A percentile compares a stretch with the other conserved stretches of the same genome.
These are phyloP conservation scores for Haematococcus lacustris DNA, from an alignment of 139 green algal species.

Conservation along the genomic window DNA sequence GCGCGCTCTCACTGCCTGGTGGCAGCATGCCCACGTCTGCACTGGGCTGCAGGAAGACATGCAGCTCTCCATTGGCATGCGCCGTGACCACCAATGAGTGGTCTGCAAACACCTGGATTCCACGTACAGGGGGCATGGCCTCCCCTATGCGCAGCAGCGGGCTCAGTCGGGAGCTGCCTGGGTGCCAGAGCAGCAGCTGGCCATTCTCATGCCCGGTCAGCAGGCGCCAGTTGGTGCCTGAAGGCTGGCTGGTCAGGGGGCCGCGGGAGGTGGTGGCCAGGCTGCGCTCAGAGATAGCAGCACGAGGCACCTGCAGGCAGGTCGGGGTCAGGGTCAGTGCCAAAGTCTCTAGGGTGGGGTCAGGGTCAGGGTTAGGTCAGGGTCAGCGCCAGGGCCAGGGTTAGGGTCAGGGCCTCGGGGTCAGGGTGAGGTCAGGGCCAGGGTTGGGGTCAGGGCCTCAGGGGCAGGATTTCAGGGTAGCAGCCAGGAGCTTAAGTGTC, in stretches of 20 bases:
- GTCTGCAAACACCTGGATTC: constrained; percentile 22
- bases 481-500: not conserved
- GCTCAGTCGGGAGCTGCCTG: not conserved
- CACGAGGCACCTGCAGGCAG: not conserved
- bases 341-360: not conserved
- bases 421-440: not conserved
- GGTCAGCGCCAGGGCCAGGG: too few species aligned
- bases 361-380: too few species aligned
- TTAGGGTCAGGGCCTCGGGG: too few species aligned
- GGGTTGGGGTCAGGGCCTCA: not conserved
- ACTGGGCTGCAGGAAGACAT: constrained; percentile 24
- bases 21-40: constrained; percentile 10
- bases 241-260: not conserved
- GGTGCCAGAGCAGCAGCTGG: constrained; percentile 46
- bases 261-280: not conserved
- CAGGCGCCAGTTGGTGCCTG: constrained; percentile 22
- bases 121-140: constrained; percentile 11
- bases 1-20: constrained; percentile 2
- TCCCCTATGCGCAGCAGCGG: constrained; percentile 36
- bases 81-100: constrained; percentile 21
- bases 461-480: not conserved
- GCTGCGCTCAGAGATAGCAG: not conserved
- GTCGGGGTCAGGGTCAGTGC: too few species aligned
- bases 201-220: constrained; percentile 46
- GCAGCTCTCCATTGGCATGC: constrained; percentile 36